A percentile compares a stretch with the other conserved stretches of the same genome.
These are phyloP conservation scores for Venturia aucupariae DNA, from an alignment of 2,329 filamentous ascomycete species.

Conservation along the genomic window DNA sequence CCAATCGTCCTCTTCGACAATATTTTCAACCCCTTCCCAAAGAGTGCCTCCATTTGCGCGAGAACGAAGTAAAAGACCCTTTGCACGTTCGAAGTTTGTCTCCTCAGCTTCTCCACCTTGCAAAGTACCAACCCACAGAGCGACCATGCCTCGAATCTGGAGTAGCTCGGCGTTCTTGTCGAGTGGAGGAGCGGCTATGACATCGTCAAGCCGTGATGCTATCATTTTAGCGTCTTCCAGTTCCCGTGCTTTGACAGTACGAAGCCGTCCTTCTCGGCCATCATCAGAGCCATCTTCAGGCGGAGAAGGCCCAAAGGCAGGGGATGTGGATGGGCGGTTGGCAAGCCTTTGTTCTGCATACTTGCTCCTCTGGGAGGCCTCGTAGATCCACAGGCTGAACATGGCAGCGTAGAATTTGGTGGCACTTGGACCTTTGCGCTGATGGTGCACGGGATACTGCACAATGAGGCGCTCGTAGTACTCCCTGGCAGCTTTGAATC, in stretches of 20 bases:
- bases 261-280: not conserved
- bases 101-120: not conserved
- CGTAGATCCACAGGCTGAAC: conserved; percentile 73
- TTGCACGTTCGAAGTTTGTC: not conserved
- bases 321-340: not conserved
- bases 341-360: not conserved
- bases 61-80: not conserved
- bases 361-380: conserved; percentile 39
- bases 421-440: conserved; percentile 55
- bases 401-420: conserved; percentile 70
- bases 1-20: conserved; percentile 1
- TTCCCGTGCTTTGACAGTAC: conserved; percentile 14
- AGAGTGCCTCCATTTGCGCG: not conserved
- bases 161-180: conserved; percentile 58
- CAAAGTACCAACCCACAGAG: conserved; percentile 67
- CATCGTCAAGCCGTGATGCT: conserved; percentile 57
- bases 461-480: conserved; percentile 75
- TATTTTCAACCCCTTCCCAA: not conserved
- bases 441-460: conserved; percentile 42
- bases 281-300: conserved; percentile 17
- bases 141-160: conserved; percentile 62
- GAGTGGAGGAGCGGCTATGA: conserved; percentile 62
- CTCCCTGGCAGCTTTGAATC: conserved; percentile 48
- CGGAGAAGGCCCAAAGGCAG: conserved; percentile 17
- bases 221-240: conserved; percentile 52